These are phyloP conservation scores for Diaporthe sp. DNA, from an alignment of 2,329 filamentous ascomycete species.

Conservation along the genomic window DNA sequence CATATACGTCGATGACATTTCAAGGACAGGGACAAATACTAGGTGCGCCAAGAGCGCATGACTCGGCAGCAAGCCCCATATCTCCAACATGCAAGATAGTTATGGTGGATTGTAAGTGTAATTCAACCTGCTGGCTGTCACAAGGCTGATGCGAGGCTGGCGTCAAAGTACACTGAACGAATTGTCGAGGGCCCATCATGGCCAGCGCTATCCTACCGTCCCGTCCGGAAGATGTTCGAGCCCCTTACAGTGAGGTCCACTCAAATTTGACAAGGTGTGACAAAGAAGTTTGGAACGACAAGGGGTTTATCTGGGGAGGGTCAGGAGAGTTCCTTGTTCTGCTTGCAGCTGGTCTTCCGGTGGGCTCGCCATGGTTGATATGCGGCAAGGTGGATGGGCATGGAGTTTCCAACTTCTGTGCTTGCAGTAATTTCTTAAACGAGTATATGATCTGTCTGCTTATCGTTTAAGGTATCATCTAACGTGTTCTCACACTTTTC, in stretches of 20 bases:
- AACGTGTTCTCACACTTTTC: neutral
- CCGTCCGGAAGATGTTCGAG: neutral
- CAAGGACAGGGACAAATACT: neutral
- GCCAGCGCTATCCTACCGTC: neutral
- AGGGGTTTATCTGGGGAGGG: too few species aligned
- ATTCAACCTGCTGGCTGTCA: neutral
- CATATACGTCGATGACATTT: too few species aligned
- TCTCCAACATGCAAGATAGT: neutral
- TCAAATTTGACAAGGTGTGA: neutral
- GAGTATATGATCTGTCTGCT: too few species aligned
- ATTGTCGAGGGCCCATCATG: neutral
- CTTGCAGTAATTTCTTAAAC: neutral
- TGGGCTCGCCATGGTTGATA: neutral
- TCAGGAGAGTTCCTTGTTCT: neutral
- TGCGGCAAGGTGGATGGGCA: neutral
- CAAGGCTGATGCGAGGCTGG: constrained; percentile 17
- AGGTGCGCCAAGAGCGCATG: constrained; percentile 12
- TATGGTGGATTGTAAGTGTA: neutral
- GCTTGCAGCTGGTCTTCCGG: neutral
- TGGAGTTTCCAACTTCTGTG: too few species aligned
- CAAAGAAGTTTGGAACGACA: neutral
- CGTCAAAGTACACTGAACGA: neutral
- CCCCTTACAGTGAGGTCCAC: neutral
- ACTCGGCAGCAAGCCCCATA: constrained; percentile 1
- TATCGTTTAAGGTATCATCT: fast-evolving